A percentile compares a stretch with the other conserved stretches of the same genome.
phyloP scores from a whole-genome alignment of 2,329 filamentous ascomycete genomes.

The Pseudogymnoascus sp. region DNA sequence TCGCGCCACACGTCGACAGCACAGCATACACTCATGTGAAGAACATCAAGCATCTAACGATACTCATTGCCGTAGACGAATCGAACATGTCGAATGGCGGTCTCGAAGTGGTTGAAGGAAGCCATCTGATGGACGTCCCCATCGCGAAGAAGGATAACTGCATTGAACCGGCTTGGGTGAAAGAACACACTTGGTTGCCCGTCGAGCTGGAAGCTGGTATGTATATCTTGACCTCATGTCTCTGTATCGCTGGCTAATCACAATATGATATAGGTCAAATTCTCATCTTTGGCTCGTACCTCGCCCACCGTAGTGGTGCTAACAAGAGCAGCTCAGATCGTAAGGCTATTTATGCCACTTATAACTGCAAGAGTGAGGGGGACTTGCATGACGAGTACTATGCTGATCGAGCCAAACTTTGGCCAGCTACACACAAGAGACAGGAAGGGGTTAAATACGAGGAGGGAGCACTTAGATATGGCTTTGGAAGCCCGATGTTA shows the following conservation, averaged over 20 bases:
- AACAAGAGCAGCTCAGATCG: slow-evolving; percentile 30
- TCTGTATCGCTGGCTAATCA: too few species aligned
- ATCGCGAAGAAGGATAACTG: slow-evolving; percentile 26
- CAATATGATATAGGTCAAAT: slow-evolving; percentile 24
- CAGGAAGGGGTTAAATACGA: slow-evolving; percentile 30
- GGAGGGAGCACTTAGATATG: slow-evolving; percentile 30
- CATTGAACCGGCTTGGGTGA: slow-evolving; percentile 28
- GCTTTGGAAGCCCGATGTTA: slow-evolving; percentile 34
- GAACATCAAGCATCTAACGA: slow-evolving; percentile 31
- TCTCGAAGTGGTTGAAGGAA: slow-evolving; percentile 30
- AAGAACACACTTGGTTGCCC: slow-evolving; percentile 26
- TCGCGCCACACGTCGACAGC: slow-evolving; percentile 30
- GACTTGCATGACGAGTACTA: slow-evolving; percentile 38
- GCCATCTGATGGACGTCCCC: slow-evolving; percentile 30
- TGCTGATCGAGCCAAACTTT: slow-evolving; percentile 32
- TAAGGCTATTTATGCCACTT: slow-evolving; percentile 36
- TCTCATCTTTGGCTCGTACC: slow-evolving; percentile 30
- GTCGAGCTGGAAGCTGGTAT: slow-evolving; percentile 29
- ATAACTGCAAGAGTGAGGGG: slow-evolving; percentile 34
- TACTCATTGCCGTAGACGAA: slow-evolving; percentile 29
- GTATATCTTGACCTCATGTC: too few species aligned
- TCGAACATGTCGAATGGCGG: slow-evolving; percentile 29
- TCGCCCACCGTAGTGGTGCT: slow-evolving; percentile 28
- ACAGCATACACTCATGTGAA: slow-evolving; percentile 32
- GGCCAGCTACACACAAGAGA: slow-evolving; percentile 35